Percentiles rank a stretch among this genome's conserved stretches.
Evolutionary conservation across 2,329 filamentous ascomycete genomes (phyloP).

Genomic region (Aspergillus ibericus): DNA sequence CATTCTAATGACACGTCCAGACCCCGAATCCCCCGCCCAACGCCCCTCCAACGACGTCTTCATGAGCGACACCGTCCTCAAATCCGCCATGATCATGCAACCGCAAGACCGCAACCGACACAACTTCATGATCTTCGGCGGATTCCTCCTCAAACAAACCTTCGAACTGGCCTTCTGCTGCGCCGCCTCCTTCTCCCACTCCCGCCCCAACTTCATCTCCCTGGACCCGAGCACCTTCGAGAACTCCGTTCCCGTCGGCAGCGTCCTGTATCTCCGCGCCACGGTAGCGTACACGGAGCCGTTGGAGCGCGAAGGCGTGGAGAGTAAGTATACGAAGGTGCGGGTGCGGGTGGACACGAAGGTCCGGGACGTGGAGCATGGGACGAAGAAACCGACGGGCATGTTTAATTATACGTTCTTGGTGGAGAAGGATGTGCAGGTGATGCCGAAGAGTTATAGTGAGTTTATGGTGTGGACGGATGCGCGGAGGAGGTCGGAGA

Average conservation of each 20-base stretch:
- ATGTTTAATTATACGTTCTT: slow-evolving; percentile 76
- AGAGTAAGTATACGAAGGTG: slow-evolving; percentile 59
- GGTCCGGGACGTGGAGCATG: slow-evolving; percentile 71
- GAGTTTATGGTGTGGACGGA: slow-evolving; percentile 68
- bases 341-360: slow-evolving; percentile 72
- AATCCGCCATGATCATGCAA: slow-evolving; percentile 72
- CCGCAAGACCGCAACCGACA: slow-evolving; percentile 69
- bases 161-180: slow-evolving; percentile 77
- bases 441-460: slow-evolving; percentile 64
- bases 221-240: slow-evolving; percentile 74
- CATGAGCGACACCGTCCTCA: slow-evolving; percentile 64
- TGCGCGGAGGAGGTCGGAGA: slow-evolving; percentile 56
- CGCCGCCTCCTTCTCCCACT: slow-evolving; percentile 68
- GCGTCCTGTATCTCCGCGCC: slow-evolving; percentile 71
- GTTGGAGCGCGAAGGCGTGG: slow-evolving; percentile 44
- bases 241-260: slow-evolving; percentile 72
- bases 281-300: slow-evolving; percentile 72
- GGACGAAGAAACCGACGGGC: slow-evolving; percentile 65
- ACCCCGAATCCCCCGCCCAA: slow-evolving; percentile 55
- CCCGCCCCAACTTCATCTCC: slow-evolving; percentile 68
- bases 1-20: slow-evolving; percentile 28
- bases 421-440: slow-evolving; percentile 63
- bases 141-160: slow-evolving; percentile 71
- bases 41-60: slow-evolving; percentile 60
- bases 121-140: slow-evolving; percentile 77